Evolutionary conservation across 78 protist species (phyloP).

Genomic region (Dictyostelium firmibasis): DNA sequence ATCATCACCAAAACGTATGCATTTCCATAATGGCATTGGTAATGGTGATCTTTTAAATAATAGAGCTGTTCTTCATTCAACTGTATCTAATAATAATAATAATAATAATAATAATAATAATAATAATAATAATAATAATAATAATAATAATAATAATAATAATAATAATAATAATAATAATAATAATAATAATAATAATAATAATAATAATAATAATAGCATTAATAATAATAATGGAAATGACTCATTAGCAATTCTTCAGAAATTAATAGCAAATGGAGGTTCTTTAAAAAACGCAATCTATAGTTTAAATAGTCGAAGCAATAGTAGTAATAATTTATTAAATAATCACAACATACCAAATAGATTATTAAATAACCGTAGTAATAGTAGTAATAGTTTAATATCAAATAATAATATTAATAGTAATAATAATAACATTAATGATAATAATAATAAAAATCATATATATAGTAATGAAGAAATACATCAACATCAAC

Average conservation of each 20-base stretch:
- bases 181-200: background rate
- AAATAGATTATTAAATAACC: background rate
- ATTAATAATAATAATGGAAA: background rate
- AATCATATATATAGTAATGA: background rate
- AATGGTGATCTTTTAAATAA: background rate
- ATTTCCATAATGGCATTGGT: background rate
- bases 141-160: background rate
- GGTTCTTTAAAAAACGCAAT: conserved; percentile 13
- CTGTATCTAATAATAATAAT: background rate
- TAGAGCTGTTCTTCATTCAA: background rate
- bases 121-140: background rate
- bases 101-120: background rate
- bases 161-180: conserved; percentile 9
- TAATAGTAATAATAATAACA: background rate
- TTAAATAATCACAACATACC: background rate
- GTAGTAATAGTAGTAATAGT: background rate
- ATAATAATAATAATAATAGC: background rate
- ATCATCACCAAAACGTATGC: conserved; percentile 33
- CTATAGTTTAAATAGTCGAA: background rate
- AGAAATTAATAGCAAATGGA: conserved; percentile 20
- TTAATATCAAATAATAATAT: background rate
- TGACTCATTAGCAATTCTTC: conserved; percentile 8
- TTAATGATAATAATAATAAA: background rate
- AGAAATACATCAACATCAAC: background rate
- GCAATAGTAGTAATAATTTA: background rate